Evolutionary conservation across 2,329 filamentous ascomycete species (phyloP).

Genomic region (Fusarium nematophilum): DNA sequence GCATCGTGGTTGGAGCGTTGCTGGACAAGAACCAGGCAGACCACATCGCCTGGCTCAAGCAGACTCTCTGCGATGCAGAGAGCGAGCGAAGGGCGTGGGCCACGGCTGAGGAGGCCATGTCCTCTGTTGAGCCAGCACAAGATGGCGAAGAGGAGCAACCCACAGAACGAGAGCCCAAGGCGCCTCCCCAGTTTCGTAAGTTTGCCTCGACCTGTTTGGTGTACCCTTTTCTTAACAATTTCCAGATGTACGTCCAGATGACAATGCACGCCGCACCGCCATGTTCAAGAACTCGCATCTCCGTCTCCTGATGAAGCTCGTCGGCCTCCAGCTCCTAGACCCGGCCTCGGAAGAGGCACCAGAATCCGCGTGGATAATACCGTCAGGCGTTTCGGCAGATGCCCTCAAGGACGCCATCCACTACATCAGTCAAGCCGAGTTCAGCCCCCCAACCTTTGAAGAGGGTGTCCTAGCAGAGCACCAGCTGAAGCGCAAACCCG

Average conservation of each 20-base stretch:
- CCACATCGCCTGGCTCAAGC: conserved; percentile 84
- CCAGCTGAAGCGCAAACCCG: conserved; percentile 79
- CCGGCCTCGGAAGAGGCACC: conserved; percentile 73
- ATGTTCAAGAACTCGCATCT: conserved; percentile 92
- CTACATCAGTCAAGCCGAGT: conserved; percentile 80
- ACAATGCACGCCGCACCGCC: conserved; percentile 73
- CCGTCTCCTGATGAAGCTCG: conserved; percentile 82
- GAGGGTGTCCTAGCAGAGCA: conserved; percentile 80
- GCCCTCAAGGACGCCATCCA: conserved; percentile 76
- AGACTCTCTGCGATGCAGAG: conserved; percentile 73
- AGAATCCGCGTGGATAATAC: conserved; percentile 83
- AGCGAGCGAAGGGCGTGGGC: conserved; percentile 83
- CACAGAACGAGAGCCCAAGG: conserved; percentile 42
- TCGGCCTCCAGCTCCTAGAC: conserved; percentile 73
- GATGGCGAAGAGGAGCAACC: conserved; percentile 48
- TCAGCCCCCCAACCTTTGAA: conserved; percentile 81
- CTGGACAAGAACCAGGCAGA: conserved; percentile 83
- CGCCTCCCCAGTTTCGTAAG: conserved; percentile 51
- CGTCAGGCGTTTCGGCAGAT: conserved; percentile 71
- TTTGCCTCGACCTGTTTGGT: neutral
- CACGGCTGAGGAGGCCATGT: conserved; percentile 72
- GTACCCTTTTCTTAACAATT: conserved; percentile 44
- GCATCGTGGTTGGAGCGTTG: conserved; percentile 81
- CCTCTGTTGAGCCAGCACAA: conserved; percentile 49
- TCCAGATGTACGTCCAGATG: conserved; percentile 71